These are phyloP conservation scores for Mycosarcoma mackinlayi DNA, from an alignment of 1,284 basidiomycete species.

Conservation along the genomic window DNA sequence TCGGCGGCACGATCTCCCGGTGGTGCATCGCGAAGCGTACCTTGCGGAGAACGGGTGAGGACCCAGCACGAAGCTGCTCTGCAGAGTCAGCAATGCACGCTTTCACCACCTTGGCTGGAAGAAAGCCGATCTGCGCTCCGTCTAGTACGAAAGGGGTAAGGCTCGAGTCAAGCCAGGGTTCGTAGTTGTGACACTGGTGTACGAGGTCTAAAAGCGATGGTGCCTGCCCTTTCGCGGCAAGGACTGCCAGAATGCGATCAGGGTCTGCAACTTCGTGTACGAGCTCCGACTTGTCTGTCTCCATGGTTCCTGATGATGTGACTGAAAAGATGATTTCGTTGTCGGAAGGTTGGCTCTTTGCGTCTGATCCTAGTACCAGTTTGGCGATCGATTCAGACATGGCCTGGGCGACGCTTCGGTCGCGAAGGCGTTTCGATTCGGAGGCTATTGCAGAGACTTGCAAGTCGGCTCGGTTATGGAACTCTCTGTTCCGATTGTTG, in stretches of 20 bases:
- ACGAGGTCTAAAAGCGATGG: slow-evolving; percentile 53
- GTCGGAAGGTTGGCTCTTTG: slow-evolving; percentile 1
- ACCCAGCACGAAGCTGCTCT: slow-evolving; percentile 9
- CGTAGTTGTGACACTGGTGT: slow-evolving; percentile 59
- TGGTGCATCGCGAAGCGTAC: slow-evolving; percentile 38
- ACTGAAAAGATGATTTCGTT: slow-evolving; percentile 45
- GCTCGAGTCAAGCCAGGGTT: slow-evolving; percentile 57
- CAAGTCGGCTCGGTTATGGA: background rate
- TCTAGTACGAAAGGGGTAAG: slow-evolving; percentile 55
- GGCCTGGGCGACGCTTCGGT: slow-evolving; percentile 22
- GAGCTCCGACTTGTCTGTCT: slow-evolving; percentile 25
- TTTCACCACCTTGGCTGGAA: slow-evolving; percentile 43
- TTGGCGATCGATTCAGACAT: slow-evolving; percentile 40
- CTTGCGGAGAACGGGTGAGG: slow-evolving; percentile 18
- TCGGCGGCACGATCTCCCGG: slow-evolving; percentile 32
- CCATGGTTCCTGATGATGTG: slow-evolving; percentile 24
- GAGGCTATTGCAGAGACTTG: slow-evolving; percentile 31
- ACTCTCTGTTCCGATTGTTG: background rate
- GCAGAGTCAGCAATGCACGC: slow-evolving; percentile 43
- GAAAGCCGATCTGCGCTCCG: slow-evolving; percentile 61
- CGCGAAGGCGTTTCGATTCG: slow-evolving; percentile 36
- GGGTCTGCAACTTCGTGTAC: slow-evolving; percentile 28
- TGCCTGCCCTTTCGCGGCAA: background rate
- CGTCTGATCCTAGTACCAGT: slow-evolving; percentile 39
- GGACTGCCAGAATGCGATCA: slow-evolving; percentile 12